phyloP scores from a whole-genome alignment of 1,284 basidiomycete species.

The Ganoderma boninense region DNA sequence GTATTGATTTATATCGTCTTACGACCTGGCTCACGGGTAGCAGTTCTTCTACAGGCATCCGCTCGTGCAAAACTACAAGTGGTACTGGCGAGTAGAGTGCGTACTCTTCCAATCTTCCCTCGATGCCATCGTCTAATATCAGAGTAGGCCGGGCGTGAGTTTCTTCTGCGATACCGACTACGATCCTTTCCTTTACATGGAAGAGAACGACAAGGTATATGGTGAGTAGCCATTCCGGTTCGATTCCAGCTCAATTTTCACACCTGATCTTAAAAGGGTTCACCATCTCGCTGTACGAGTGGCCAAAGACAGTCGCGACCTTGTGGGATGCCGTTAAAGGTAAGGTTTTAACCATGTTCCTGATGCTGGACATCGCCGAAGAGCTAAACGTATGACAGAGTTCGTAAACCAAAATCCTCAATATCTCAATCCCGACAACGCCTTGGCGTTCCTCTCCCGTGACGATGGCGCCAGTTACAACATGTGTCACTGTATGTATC shows the following conservation, averaged over 20 bases:
- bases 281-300: constrained; percentile 83
- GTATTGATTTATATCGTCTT: constrained; percentile 12
- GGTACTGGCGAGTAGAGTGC: constrained; percentile 46
- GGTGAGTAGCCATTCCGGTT: constrained; percentile 42
- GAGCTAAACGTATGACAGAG: constrained; percentile 41
- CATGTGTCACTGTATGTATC: constrained; percentile 71
- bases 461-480: constrained; percentile 74
- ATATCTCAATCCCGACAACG: constrained; percentile 70
- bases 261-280: constrained; percentile 53
- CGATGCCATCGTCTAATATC: constrained; percentile 58
- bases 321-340: constrained; percentile 74
- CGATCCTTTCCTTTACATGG: constrained; percentile 83
- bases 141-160: constrained; percentile 67
- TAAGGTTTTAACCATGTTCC: constrained; percentile 22
- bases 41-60: constrained; percentile 73
- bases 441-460: constrained; percentile 73
- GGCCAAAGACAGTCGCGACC: constrained; percentile 75
- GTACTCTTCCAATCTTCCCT: constrained; percentile 44
- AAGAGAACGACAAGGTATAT: constrained; percentile 76
- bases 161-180: constrained; percentile 78
- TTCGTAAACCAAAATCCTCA: constrained; percentile 71
- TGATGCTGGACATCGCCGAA: neutral
- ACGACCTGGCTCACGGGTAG: constrained; percentile 20
- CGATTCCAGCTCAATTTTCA: neutral
- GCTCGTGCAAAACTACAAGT: constrained; percentile 37